Base-by-base conservation (phyloP, 2,329 filamentous ascomycete genomes). In the Xylogone sp. region DNA sequence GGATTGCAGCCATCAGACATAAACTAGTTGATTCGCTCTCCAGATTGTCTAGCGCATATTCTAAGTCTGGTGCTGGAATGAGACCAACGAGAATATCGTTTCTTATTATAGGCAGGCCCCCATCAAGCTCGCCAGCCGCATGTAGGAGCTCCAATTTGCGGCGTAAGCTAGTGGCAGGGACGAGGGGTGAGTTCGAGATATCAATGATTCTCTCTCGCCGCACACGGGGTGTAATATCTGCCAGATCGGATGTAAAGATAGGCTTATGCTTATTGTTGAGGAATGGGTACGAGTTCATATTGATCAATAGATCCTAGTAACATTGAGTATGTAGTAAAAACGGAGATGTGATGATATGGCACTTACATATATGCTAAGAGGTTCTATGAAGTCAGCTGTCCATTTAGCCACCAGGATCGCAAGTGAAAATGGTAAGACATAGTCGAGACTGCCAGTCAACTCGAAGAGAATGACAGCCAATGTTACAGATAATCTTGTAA, bases 211-310 rank as follows among this genome's bases (percentile, higher is more conserved):
- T 82, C 64, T 91, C 84, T 47, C 80, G 81, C 13, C 89, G 85
- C 3, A 88, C 75, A 4, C 86, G 84, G 2, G 88, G 84, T 0
- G 93, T 86, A 51, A 99, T 94, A 56, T 96, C 93, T 13, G 85
- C 88, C 1, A 99, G 78, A 50, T 95, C 88, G 1, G 88, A 86
- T 1, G 92, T 96, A 68, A 97, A 96, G 18, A 95, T 78, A 1
- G 93, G 92, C 59, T 95, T 91, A 55, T 92, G 83, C 68, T 97
- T 97, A 71, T 95, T 96, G 70, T 96, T 91, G n/a, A 99, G 80
- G 73, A 95, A 97, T 0, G 94, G 94, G 59, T 97, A 99, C 2
- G 90, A 88, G 69, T 99, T 97, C 87, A 99, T 93, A 66, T 94
- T 91, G 0, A 92, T 97, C 18, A 97, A 76, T 10, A 97, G 81